A percentile compares a stretch with the other conserved stretches of the same genome.
These are phyloP conservation scores for Kwoniella heveanensis DNA, from an alignment of 768 basidiomycete genomes.

Conservation along the genomic window DNA sequence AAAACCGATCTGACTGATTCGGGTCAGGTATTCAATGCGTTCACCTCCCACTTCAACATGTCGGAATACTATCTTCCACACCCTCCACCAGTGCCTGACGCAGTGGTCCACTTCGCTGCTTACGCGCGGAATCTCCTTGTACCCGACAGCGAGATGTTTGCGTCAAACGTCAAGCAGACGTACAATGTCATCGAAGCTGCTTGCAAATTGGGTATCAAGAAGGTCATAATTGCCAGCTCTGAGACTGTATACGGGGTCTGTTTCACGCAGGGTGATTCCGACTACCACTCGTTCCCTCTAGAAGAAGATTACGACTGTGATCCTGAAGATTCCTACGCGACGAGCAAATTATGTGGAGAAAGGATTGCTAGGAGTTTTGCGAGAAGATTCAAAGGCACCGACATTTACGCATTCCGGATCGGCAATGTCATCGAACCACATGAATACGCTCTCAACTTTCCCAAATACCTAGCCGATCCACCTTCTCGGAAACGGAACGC, in stretches of 20 bases:
- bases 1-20: slow-evolving; percentile 51
- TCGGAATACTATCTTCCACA: slow-evolving; percentile 44
- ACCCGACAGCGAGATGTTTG: slow-evolving; percentile 49
- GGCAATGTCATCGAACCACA: slow-evolving; percentile 53
- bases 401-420: slow-evolving; percentile 50
- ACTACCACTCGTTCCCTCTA: slow-evolving; percentile 50
- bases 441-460: slow-evolving; percentile 50
- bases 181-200: slow-evolving; percentile 55
- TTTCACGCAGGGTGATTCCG: slow-evolving; percentile 51
- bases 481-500: slow-evolving; percentile 49
- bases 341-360: slow-evolving; percentile 50
- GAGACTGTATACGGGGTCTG: slow-evolving; percentile 54
- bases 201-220: slow-evolving; percentile 51
- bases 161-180: slow-evolving; percentile 41
- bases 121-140: slow-evolving; percentile 53
- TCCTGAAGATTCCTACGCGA: slow-evolving; percentile 46
- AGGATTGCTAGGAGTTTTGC: slow-evolving; percentile 46
- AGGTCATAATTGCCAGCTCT: slow-evolving; percentile 48
- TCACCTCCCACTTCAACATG: slow-evolving; percentile 46
- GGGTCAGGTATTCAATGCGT: slow-evolving; percentile 54
- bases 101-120: slow-evolving; percentile 52
- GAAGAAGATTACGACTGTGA: slow-evolving; percentile 46
- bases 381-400: slow-evolving; percentile 35
- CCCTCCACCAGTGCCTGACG: slow-evolving; percentile 31
- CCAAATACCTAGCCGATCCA: slow-evolving; percentile 42